Evolutionary conservation across 2,329 filamentous ascomycete species (phyloP).

Genomic region (Talaromyces sp.): DNA sequence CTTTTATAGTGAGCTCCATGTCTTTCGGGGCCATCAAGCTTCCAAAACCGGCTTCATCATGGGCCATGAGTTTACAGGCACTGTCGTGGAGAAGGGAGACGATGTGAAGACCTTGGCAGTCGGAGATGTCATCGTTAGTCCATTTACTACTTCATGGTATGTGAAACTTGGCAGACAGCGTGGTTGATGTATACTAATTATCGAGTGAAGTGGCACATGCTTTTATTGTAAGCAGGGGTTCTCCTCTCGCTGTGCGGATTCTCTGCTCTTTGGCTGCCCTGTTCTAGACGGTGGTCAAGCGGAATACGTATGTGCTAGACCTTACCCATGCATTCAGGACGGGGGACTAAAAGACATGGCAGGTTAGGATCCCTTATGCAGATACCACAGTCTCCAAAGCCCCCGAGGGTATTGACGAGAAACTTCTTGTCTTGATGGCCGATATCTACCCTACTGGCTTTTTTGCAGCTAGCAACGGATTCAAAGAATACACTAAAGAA

Average conservation of each 20-base stretch:
- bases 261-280: slow-evolving; percentile 66
- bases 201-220: slow-evolving; percentile 57
- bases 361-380: slow-evolving; percentile 69
- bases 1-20: slow-evolving; percentile 63
- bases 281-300: slow-evolving; percentile 74
- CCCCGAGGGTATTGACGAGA: slow-evolving; percentile 66
- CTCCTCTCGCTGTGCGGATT: slow-evolving; percentile 72
- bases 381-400: slow-evolving; percentile 77
- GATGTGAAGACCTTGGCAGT: slow-evolving; percentile 65
- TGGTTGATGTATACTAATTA: background rate
- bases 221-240: slow-evolving; percentile 79
- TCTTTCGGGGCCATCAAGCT: slow-evolving; percentile 76
- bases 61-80: slow-evolving; percentile 82
- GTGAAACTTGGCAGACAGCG: background rate
- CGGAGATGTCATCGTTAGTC: slow-evolving; percentile 76
- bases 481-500: slow-evolving; percentile 58
- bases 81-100: slow-evolving; percentile 64
- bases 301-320: slow-evolving; percentile 57
- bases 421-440: slow-evolving; percentile 79
- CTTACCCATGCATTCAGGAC: background rate
- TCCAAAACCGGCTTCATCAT: slow-evolving; percentile 63
- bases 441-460: slow-evolving; percentile 86
- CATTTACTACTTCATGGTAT: slow-evolving; percentile 78
- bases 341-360: background rate
- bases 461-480: slow-evolving; percentile 76